Percentiles rank a stretch among this genome's conserved stretches.
Conservation (phyloP, 75 land plant species). For the Cupressus sempervirens region DNA sequence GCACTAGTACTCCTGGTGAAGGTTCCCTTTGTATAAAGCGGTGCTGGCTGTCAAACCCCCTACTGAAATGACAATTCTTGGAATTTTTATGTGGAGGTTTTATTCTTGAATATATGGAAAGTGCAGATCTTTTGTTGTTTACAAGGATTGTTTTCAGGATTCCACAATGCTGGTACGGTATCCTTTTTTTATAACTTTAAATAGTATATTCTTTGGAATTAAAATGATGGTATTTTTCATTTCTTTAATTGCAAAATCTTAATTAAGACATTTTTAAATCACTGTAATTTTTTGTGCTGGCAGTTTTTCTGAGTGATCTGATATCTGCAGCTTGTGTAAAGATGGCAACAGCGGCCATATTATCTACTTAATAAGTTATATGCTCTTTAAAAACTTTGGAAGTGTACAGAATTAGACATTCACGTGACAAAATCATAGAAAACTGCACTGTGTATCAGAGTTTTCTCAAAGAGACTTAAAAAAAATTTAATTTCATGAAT, state of each 20-base stretch:
- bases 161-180: constrained; percentile 73
- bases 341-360: constrained; percentile 88
- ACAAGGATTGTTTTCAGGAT: constrained; percentile 81
- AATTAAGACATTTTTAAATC: not conserved
- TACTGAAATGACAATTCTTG: not conserved
- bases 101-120: not conserved
- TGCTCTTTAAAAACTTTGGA: too few relatives aligned
- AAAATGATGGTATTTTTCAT: not conserved
- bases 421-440: too few relatives aligned
- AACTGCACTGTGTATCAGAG: too few relatives aligned
- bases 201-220: not conserved
- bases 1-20: constrained; percentile 81
- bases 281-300: not conserved
- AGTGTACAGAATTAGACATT: too few relatives aligned
- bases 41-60: constrained; percentile 21
- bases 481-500: too few relatives aligned
- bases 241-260: not conserved
- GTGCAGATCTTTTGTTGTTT: constrained; percentile 91
- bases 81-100: not conserved
- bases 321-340: constrained; percentile 78
- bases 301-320: constrained; percentile 87
- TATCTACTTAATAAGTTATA: constrained; percentile 7
- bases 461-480: too few relatives aligned
- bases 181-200: too few relatives aligned
- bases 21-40: constrained; percentile 80